Evolutionary conservation across 805 yeast species (phyloP).

Genomic region (Candida verbasci): DNA sequence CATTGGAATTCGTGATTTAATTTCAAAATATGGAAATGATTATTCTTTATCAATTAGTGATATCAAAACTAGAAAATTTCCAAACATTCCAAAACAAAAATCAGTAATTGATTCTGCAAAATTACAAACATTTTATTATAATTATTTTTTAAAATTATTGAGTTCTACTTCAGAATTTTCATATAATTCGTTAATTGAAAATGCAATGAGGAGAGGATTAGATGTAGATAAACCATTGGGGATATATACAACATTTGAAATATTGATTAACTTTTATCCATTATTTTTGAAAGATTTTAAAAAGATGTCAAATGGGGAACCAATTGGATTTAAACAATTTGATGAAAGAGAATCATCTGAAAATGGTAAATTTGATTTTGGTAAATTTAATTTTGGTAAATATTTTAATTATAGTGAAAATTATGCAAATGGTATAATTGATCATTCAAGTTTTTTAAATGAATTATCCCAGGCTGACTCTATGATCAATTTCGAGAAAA

Average conservation of each 20-base stretch:
- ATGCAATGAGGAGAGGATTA: conserved; percentile 43
- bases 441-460: conserved; percentile 7
- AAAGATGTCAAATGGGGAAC: conserved; percentile 42
- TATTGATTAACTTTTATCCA: conserved; percentile 32
- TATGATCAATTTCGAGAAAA: conserved; percentile 3
- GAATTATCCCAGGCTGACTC: conserved; percentile 14
- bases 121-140: conserved; percentile 60
- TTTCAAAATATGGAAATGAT: conserved; percentile 11
- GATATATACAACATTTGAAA: conserved; percentile 32
- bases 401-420: conserved; percentile 5
- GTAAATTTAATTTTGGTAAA: conserved; percentile 8
- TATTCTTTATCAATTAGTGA: conserved; percentile 33
- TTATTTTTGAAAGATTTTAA: conserved; percentile 40
- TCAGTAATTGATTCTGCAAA: conserved; percentile 48
- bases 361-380: no score
- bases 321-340: conserved; percentile 37
- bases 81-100: conserved; percentile 43
- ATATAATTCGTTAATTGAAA: conserved; percentile 41
- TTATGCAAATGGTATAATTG: neutral
- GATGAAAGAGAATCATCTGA: conserved; percentile 21
- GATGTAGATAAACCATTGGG: conserved; percentile 48
- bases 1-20: conserved; percentile 11
- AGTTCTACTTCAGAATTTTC: conserved; percentile 18
- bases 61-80: conserved; percentile 54
- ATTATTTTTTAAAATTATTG: conserved; percentile 42